Conservation (phyloP, 164 flowering plant genomes). For the Amborella trichopoda region DNA sequence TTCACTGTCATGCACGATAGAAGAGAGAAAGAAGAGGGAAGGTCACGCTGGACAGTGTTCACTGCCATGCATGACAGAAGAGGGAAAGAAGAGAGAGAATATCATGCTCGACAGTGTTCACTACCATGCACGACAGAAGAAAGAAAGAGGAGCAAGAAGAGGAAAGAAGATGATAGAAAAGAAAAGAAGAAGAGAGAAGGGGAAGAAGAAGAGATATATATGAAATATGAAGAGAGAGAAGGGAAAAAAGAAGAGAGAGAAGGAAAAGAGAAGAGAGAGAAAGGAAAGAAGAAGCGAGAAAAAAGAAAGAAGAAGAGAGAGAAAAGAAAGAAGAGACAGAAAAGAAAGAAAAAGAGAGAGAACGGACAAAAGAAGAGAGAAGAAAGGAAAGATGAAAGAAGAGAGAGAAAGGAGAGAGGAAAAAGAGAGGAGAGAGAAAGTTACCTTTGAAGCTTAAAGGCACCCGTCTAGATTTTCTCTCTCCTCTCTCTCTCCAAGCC, state of each 20-base stretch:
- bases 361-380: too few relatives aligned
- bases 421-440: too few relatives aligned
- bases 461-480: too few relatives aligned
- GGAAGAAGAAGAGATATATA: neutral
- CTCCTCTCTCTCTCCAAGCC: too few relatives aligned
- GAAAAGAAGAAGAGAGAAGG: neutral
- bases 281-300: neutral
- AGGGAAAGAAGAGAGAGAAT: neutral
- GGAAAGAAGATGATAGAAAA: neutral
- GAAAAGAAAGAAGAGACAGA: neutral
- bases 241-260: neutral
- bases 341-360: neutral
- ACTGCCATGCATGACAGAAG: neutral
- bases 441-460: too few relatives aligned
- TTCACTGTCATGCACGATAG: too few relatives aligned
- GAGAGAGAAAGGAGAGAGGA: too few relatives aligned
- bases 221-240: neutral
- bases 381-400: too few relatives aligned
- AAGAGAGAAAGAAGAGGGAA: too few relatives aligned
- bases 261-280: neutral
- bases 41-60: too few relatives aligned
- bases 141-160: neutral
- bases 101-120: neutral
- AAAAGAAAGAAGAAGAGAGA: neutral
- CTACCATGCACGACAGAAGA: neutral